Evolutionary conservation across 495 filamentous ascomycete species (phyloP).

Genomic region (Symbiotaphrina buchneri): DNA sequence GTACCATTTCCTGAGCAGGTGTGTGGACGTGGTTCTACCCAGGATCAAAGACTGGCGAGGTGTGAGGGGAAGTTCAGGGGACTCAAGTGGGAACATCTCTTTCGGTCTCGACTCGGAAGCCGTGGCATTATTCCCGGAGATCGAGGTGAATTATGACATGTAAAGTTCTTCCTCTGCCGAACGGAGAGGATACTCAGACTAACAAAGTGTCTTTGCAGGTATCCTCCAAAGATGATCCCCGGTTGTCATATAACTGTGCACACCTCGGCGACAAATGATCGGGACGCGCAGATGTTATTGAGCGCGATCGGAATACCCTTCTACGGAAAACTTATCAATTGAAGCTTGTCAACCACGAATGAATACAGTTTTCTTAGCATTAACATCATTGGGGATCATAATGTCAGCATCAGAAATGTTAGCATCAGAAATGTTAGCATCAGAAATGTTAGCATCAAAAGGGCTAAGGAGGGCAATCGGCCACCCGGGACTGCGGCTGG

Average conservation of each 20-base stretch:
- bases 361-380: no score
- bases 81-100: conserved; percentile 67
- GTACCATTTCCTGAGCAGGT: conserved; percentile 69
- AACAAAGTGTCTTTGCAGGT: conserved; percentile 19
- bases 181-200: conserved; percentile 7
- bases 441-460: no score
- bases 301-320: conserved; percentile 69
- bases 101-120: conserved; percentile 54
- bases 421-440: no score
- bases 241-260: conserved; percentile 72
- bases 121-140: conserved; percentile 70
- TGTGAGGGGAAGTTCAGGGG: conserved; percentile 51
- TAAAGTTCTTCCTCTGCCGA: conserved; percentile 22
- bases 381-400: no score
- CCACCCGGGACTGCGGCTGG: no score
- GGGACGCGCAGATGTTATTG: conserved; percentile 72
- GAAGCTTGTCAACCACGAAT: no score
- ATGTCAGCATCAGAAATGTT: no score
- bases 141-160: conserved; percentile 79
- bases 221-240: conserved; percentile 82
- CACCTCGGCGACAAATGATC: conserved; percentile 72
- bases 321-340: conserved; percentile 44
- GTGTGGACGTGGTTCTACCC: conserved; percentile 73
- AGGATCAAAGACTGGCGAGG: conserved; percentile 89
- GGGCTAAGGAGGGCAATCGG: no score